Percentiles rank a stretch among this genome's conserved stretches.
Evolutionary conservation across 768 basidiomycete species (phyloP).

Genomic region (Mycena crocata): DNA sequence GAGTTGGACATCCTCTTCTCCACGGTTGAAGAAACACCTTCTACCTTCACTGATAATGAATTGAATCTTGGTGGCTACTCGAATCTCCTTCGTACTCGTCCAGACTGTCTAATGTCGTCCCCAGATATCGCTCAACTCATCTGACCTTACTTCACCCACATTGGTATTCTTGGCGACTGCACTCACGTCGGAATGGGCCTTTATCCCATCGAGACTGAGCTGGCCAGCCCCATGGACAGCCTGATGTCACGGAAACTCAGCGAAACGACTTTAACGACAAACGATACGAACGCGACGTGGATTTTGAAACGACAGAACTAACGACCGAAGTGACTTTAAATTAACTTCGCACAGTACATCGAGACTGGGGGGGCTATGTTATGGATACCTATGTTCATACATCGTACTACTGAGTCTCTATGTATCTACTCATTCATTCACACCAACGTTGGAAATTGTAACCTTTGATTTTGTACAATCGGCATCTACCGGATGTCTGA

Average conservation of each 20-base stretch:
- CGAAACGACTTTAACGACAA: not conserved
- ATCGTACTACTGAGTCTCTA: too few species aligned
- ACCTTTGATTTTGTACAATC: too few species aligned
- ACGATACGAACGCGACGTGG: too few species aligned
- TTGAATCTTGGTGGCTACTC: not conserved
- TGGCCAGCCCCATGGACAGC: not conserved
- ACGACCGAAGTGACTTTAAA: too few species aligned
- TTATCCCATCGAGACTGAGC: not conserved
- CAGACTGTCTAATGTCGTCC: not conserved
- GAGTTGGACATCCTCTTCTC: not conserved
- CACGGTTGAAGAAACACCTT: not conserved
- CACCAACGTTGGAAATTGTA: too few species aligned
- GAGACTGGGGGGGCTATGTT: too few species aligned
- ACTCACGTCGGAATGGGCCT: not conserved
- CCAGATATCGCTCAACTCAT: not conserved
- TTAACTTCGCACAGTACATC: too few species aligned
- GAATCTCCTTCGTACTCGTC: not conserved
- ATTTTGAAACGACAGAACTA: too few species aligned
- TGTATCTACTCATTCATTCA: too few species aligned
- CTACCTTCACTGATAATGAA: not conserved
- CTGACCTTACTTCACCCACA: not conserved
- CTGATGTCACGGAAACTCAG: not conserved
- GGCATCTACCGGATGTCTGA: too few species aligned
- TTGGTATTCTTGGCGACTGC: not conserved
- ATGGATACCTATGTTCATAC: too few species aligned